Conservation (phyloP, 306 rosid genomes). For the Lathyrus oleraceus region DNA sequence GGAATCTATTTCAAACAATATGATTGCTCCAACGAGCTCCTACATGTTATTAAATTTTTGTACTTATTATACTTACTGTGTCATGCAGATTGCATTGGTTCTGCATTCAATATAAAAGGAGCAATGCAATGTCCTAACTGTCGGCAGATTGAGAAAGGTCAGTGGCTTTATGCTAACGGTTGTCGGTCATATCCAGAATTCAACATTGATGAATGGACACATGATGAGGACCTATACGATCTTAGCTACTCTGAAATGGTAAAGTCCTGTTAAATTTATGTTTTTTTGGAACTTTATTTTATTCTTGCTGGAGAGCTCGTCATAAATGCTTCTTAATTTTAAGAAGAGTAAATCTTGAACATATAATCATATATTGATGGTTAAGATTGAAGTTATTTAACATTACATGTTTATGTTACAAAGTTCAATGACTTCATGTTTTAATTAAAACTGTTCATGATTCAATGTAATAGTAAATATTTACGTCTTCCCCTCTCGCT, state of each 20-base stretch:
- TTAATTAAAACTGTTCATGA: not conserved
- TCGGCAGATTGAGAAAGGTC: conserved; percentile 97
- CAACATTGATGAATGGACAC: conserved; percentile 86
- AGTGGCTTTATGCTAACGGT: conserved; percentile 96
- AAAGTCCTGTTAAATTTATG: conserved; percentile 30
- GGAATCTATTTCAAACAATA: conserved; percentile 24
- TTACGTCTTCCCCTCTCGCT: too few relatives aligned
- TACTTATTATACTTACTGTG: conserved; percentile 32
- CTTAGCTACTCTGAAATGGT: conserved; percentile 95
- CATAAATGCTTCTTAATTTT: not conserved
- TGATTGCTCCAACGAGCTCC: not conserved
- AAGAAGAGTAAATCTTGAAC: not conserved
- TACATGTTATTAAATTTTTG: conserved; percentile 5
- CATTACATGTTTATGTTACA: not conserved
- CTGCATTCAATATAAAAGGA: conserved; percentile 93
- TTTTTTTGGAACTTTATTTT: conserved; percentile 28
- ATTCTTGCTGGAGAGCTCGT: conserved; percentile 11
- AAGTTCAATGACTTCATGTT: not conserved
- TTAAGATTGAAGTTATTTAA: not conserved
- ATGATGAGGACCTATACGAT: conserved; percentile 96
- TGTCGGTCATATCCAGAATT: conserved; percentile 82
- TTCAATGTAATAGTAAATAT: not conserved
- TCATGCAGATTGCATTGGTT: conserved; percentile 88
- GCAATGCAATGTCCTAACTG: conserved; percentile 99
- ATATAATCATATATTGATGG: not conserved